Evolutionary conservation across 441 rosid genomes (phyloP).

Genomic region (Gossypium schwendimanii): DNA sequence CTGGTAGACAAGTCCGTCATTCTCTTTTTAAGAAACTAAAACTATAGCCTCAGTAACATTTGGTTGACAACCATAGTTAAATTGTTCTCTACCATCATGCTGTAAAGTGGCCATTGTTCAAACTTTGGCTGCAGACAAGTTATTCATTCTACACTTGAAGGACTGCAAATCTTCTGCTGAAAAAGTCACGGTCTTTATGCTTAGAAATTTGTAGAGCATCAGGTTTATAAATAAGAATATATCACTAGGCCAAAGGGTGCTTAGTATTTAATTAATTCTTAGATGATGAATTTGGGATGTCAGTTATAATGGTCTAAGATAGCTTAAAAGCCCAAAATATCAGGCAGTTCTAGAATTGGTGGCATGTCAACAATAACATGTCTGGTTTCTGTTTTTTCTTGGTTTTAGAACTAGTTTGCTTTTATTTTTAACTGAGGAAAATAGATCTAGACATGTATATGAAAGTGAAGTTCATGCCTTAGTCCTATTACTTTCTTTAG

Average conservation of each 20-base stretch:
- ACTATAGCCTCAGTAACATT: background rate
- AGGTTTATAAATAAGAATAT: background rate
- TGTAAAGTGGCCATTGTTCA: background rate
- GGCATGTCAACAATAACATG: background rate
- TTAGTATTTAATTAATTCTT: background rate
- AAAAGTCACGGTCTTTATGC: background rate
- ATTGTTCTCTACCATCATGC: background rate
- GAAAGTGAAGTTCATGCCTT: background rate
- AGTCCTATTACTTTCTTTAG: background rate
- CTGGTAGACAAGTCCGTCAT: background rate
- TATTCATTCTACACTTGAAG: background rate
- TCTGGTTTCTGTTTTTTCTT: background rate
- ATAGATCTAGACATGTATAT: background rate
- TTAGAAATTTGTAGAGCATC: background rate
- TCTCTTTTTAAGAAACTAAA: constrained; percentile 1
- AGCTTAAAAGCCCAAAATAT: background rate
- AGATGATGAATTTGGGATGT: background rate
- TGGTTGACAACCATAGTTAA: background rate
- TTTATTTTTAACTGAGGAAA: background rate
- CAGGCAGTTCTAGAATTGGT: background rate
- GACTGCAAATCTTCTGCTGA: background rate
- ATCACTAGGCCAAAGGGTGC: background rate
- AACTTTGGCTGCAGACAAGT: background rate
- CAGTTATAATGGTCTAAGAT: background rate
- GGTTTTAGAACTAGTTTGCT: background rate